phyloP scores from a whole-genome alignment of 352 stramenopile species.

The Phytophthora cryptogea region DNA sequence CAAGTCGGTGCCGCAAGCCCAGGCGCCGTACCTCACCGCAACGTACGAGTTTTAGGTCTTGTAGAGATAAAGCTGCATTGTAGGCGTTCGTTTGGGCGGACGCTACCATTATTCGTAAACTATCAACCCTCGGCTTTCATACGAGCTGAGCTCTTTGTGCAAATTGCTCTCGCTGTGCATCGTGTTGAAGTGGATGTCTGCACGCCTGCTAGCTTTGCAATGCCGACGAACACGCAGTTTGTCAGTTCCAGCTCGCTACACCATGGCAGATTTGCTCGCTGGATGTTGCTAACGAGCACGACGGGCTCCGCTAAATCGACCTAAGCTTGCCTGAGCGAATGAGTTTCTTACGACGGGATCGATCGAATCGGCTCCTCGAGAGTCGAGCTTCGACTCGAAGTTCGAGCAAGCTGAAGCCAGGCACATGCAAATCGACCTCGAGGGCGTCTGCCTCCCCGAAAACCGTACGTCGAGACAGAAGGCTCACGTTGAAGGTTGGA shows the following conservation, averaged over 20 bases:
- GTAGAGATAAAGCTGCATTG: conserved; percentile 31
- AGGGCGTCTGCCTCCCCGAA: conserved; percentile 13
- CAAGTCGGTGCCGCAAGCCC: conserved; percentile 18
- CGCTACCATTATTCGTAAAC: conserved; percentile 33
- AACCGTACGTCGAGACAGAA: conserved; percentile 17
- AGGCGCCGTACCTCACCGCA: conserved; percentile 34
- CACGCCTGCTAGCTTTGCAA: conserved; percentile 26
- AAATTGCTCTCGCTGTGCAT: not conserved
- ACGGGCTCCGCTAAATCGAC: no score
- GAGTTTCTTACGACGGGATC: not conserved
- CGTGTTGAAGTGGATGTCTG: conserved; percentile 6
- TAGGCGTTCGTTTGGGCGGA: conserved; percentile 2
- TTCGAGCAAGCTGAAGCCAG: conserved; percentile 11
- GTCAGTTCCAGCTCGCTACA: not conserved
- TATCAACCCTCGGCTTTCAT: conserved; percentile 30
- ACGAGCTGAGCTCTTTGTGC: conserved; percentile 13
- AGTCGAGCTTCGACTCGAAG: not conserved
- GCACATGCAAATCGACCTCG: conserved; percentile 19
- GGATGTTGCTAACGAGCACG: not conserved
- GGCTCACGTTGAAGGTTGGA: conserved; percentile 28
- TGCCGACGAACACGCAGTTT: conserved; percentile 20
- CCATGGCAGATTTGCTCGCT: conserved; percentile 11
- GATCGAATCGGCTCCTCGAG: not conserved
- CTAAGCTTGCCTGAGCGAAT: no score
- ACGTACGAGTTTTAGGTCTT: conserved; percentile 45